These are phyloP conservation scores for Agrostemma githago DNA, from an alignment of 148 eudicot species.

Conservation along the genomic window DNA sequence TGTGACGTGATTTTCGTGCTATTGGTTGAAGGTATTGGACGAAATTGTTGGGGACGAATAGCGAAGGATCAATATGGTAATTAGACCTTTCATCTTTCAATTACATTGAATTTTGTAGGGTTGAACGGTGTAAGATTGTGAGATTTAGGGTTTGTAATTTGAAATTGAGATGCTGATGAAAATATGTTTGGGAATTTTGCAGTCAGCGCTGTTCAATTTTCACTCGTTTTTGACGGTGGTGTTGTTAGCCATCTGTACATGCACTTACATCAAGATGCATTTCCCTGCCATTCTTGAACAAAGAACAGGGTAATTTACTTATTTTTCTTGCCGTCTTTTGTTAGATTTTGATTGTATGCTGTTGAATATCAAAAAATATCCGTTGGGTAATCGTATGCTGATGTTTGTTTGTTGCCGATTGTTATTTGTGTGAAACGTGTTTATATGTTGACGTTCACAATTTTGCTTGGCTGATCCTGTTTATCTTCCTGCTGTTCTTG, in stretches of 20 bases:
- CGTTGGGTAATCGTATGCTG: not conserved
- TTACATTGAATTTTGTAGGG: not conserved
- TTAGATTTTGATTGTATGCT: not conserved
- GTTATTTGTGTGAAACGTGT: not conserved
- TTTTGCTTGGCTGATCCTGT: too few species aligned
- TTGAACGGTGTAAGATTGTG: not conserved
- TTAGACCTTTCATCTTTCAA: not conserved
- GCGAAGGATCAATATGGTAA: slow-evolving; percentile 20
- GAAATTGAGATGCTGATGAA: not conserved
- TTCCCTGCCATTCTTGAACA: slow-evolving; percentile 82
- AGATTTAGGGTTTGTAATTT: not conserved
- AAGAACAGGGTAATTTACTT: slow-evolving; percentile 59
- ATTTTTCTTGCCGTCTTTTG: not conserved
- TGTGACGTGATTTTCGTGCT: not conserved
- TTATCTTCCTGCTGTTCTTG: too few species aligned
- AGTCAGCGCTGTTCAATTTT: slow-evolving; percentile 97
- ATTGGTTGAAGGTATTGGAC: not conserved
- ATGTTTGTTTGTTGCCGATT: not conserved
- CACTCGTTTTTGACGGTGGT: slow-evolving; percentile 90
- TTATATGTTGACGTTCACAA: too few species aligned
- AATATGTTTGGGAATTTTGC: slow-evolving; percentile 19
- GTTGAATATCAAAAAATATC: not conserved
- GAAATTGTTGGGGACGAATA: not conserved
- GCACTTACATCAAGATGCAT: slow-evolving; percentile 85
- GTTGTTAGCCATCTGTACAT: slow-evolving; percentile 73